Percentiles rank a stretch among this genome's conserved stretches.
These are phyloP conservation scores for Corymbia maculata DNA, from an alignment of 345 rosid species.

Conservation along the genomic window DNA sequence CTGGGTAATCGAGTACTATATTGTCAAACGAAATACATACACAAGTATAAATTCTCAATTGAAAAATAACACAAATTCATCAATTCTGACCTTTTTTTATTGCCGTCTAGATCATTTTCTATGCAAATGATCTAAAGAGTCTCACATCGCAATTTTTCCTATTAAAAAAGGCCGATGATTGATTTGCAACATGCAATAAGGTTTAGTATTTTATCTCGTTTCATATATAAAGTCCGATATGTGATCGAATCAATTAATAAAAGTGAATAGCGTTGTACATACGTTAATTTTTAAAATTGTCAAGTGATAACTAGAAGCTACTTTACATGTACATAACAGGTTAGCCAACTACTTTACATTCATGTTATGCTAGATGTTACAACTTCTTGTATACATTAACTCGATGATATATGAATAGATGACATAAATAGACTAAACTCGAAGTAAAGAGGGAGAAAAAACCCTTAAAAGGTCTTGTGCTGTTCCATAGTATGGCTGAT, in stretches of 20 bases:
- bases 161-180: background rate
- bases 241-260: background rate
- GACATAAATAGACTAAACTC: background rate
- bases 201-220: background rate
- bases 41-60: background rate
- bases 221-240: rapidly evolving
- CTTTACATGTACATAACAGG: background rate
- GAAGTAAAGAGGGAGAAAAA: background rate
- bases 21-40: background rate
- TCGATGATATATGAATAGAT: background rate
- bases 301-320: background rate
- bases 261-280: background rate
- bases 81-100: too few relatives aligned
- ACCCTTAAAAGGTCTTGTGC: background rate
- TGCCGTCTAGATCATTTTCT: too few relatives aligned
- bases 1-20: background rate
- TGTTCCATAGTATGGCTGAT: background rate
- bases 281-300: background rate
- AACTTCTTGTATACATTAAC: background rate
- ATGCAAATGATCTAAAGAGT: too few relatives aligned
- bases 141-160: too few relatives aligned
- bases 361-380: background rate
- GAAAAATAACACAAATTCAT: rapidly evolving
- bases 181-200: background rate
- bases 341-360: too few relatives aligned